These are phyloP conservation scores for Dysphania ambrosioides DNA, from an alignment of 148 eudicot species.

Conservation along the genomic window DNA sequence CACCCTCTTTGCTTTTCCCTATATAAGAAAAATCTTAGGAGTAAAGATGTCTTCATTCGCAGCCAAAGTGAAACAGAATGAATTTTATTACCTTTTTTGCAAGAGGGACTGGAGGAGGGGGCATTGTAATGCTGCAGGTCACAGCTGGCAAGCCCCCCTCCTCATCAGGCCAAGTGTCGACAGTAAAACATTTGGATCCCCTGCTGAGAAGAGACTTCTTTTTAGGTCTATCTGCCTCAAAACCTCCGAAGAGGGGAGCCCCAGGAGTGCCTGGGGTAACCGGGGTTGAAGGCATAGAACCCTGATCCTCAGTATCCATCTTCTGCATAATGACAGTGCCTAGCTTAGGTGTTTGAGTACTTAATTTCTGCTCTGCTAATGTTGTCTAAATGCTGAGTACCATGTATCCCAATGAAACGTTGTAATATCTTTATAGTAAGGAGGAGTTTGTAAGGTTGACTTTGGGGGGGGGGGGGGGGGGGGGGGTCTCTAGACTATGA, in stretches of 20 bases:
- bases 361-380: neutral
- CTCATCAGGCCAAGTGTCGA: constrained; percentile 64
- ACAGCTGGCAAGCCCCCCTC: constrained; percentile 78
- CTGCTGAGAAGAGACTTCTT: constrained; percentile 54
- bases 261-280: constrained; percentile 56
- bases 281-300: constrained; percentile 66
- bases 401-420: neutral
- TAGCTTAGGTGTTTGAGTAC: neutral
- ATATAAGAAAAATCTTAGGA: no score
- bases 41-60: no score
- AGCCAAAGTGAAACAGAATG: no score
- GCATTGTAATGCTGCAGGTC: constrained; percentile 54
- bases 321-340: constrained; percentile 15
- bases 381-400: constrained; percentile 13
- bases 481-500: constrained; percentile 29
- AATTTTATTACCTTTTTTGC: constrained; percentile 64
- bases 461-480: constrained; percentile 16
- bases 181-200: constrained; percentile 63
- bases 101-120: constrained; percentile 77
- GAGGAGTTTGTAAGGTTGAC: constrained; percentile 25
- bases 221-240: constrained; percentile 37
- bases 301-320: constrained; percentile 56
- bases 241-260: constrained; percentile 72
- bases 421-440: constrained; percentile 22
- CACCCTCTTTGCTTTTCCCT: no score